A percentile compares a stretch with the other conserved stretches of the same genome.
These are phyloP conservation scores for Verticillium alfalfae DNA, from an alignment of 2,329 filamentous ascomycete genomes.

Conservation along the genomic window DNA sequence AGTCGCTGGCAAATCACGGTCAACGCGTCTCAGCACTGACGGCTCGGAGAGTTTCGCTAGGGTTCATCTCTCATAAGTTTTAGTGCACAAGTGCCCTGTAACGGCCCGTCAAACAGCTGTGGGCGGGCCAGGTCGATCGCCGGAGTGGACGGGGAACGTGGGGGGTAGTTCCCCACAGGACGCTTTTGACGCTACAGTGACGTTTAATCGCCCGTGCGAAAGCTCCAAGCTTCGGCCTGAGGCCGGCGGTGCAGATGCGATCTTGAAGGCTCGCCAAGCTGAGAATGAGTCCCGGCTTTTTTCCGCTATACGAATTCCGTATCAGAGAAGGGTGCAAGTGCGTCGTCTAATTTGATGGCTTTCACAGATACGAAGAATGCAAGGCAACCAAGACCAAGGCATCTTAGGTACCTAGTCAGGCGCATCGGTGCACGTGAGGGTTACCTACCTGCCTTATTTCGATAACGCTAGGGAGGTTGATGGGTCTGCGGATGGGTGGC, in stretches of 20 bases:
- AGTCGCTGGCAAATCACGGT: neutral
- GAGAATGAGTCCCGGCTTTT: too few relatives aligned
- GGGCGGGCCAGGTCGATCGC: neutral
- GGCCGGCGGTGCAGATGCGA: neutral
- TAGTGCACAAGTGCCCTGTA: neutral
- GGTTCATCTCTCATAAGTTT: neutral
- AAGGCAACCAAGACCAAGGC: too few relatives aligned
- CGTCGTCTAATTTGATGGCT: too few relatives aligned
- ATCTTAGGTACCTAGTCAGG: neutral
- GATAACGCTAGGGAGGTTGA: neutral
- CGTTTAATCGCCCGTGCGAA: neutral
- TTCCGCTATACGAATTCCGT: too few relatives aligned
- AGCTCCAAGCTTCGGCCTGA: neutral
- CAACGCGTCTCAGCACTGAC: neutral
- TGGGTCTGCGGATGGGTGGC: slow-evolving; percentile 1
- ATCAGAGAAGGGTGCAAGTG: too few relatives aligned
- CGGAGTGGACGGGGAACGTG: neutral
- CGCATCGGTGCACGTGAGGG: neutral
- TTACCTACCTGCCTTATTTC: neutral
- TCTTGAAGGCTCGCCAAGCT: too few relatives aligned
- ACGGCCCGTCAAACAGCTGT: neutral
- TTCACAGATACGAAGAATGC: too few relatives aligned
- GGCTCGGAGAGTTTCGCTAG: neutral
- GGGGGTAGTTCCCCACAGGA: neutral
- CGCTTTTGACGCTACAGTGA: neutral